phyloP scores from a whole-genome alignment of 1,139 yeast species.

The Sugiyamaella neomexicana region DNA sequence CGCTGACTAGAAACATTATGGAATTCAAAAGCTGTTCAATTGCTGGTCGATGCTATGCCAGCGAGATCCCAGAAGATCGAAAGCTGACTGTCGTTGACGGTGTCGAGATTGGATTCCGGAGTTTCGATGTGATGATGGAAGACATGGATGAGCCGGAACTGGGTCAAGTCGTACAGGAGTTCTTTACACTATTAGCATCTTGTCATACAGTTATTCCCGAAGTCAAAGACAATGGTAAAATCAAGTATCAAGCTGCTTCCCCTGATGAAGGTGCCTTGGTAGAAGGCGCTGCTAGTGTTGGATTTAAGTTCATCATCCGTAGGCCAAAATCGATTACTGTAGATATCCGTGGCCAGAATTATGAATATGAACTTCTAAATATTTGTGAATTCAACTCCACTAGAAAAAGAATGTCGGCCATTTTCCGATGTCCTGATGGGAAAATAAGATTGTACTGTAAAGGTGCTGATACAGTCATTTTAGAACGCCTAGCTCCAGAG shows the following conservation, averaged over 20 bases:
- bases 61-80: conserved; percentile 88
- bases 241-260: conserved; percentile 97
- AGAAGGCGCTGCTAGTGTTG: conserved; percentile 89
- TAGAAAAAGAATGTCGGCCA: conserved; percentile 95
- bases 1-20: conserved; percentile 92
- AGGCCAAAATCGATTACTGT: conserved; percentile 81
- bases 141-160: conserved; percentile 50
- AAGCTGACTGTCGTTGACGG: conserved; percentile 73
- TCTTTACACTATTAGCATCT: conserved; percentile 79
- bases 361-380: conserved; percentile 75
- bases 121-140: conserved; percentile 61
- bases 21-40: conserved; percentile 93
- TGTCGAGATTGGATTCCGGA: conserved; percentile 75
- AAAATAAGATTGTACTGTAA: conserved; percentile 84
- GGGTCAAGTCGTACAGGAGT: conserved; percentile 73
- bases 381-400: conserved; percentile 97
- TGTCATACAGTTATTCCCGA: conserved; percentile 99
- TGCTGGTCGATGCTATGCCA: conserved; percentile 88
- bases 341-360: conserved; percentile 49
- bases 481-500: conserved; percentile 73
- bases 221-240: conserved; percentile 50
- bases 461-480: conserved; percentile 96
- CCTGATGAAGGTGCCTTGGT: conserved; percentile 99
- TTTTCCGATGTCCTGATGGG: conserved; percentile 93
- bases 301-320: conserved; percentile 81